phyloP scores from a whole-genome alignment of 225 moss, liverwort and hornwort genomes.

The Physcomitrellopsis africana region DNA sequence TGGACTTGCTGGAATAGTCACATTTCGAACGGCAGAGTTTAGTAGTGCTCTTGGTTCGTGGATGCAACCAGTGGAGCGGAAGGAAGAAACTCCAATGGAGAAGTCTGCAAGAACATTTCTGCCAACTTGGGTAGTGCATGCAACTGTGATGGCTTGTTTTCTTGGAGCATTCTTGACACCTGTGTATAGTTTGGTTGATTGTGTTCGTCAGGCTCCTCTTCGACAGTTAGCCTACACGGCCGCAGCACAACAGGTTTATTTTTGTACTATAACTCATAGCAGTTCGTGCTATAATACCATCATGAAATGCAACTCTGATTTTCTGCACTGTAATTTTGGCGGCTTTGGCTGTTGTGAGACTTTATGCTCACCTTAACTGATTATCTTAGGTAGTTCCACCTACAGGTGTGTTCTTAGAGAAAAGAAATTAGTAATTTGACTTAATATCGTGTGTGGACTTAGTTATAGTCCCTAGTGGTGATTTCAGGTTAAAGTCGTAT shows the following conservation, averaged over 20 bases:
- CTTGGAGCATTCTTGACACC: constrained; percentile 55
- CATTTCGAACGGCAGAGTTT: constrained; percentile 47
- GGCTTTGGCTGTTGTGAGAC: constrained; percentile 11
- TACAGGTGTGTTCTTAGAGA: neutral
- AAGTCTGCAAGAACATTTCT: constrained; percentile 23
- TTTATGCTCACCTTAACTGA: neutral
- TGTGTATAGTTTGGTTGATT: constrained; percentile 51
- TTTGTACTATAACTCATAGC: constrained; percentile 1
- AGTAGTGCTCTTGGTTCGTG: constrained; percentile 28
- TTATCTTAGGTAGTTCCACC: neutral
- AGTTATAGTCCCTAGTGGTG: neutral
- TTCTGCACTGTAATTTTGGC: neutral
- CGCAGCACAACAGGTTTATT: constrained; percentile 51
- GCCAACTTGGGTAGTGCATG: constrained; percentile 64
- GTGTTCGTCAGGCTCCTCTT: constrained; percentile 65
- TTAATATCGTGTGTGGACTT: neutral
- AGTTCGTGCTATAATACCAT: neutral
- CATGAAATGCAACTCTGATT: constrained; percentile 1
- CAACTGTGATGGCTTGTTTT: constrained; percentile 58
- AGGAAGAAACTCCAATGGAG: constrained; percentile 7
- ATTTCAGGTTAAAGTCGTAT: neutral
- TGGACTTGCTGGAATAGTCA: constrained; percentile 53
- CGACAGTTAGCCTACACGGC: constrained; percentile 54
- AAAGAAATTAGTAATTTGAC: neutral
- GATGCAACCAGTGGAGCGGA: constrained; percentile 11